Percentiles rank a stretch among this genome's conserved stretches.
phyloP scores from a whole-genome alignment of 805 yeast genomes.

The Lipomyces starkeyi region DNA sequence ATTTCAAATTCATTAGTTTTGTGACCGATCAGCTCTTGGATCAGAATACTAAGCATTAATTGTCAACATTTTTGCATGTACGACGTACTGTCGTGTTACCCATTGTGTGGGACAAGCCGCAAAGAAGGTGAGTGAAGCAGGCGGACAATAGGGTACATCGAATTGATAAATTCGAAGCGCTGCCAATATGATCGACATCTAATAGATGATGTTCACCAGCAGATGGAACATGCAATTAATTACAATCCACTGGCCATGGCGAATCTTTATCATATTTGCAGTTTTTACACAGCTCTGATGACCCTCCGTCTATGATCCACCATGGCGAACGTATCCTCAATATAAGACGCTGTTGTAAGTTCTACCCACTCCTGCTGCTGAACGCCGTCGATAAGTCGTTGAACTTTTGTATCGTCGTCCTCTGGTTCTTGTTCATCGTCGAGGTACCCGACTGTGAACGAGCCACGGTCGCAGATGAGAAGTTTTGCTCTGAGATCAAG shows the following conservation, averaged over 20 bases:
- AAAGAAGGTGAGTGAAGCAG: too few relatives aligned
- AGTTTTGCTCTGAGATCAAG: constrained; percentile 8
- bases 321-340: constrained; percentile 33
- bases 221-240: too few relatives aligned
- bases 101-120: too few relatives aligned
- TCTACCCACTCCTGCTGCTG: constrained; percentile 39
- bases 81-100: too few relatives aligned
- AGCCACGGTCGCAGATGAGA: constrained; percentile 19
- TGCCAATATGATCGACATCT: too few relatives aligned
- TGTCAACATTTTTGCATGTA: too few relatives aligned
- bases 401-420: constrained; percentile 36
- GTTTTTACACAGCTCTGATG: neutral
- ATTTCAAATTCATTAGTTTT: neutral
- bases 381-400: constrained; percentile 35
- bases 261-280: neutral
- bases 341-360: constrained; percentile 10
- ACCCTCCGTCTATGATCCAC: constrained; percentile 14
- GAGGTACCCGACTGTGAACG: constrained; percentile 27
- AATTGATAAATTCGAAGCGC: too few relatives aligned
- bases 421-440: constrained; percentile 36
- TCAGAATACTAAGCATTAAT: too few relatives aligned
- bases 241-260: too few relatives aligned
- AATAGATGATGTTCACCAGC: too few relatives aligned
- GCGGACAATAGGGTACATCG: too few relatives aligned
- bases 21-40: too few relatives aligned